Conservation (phyloP, 345 rosid genomes). For the Xanthoceras sorbifolium region DNA sequence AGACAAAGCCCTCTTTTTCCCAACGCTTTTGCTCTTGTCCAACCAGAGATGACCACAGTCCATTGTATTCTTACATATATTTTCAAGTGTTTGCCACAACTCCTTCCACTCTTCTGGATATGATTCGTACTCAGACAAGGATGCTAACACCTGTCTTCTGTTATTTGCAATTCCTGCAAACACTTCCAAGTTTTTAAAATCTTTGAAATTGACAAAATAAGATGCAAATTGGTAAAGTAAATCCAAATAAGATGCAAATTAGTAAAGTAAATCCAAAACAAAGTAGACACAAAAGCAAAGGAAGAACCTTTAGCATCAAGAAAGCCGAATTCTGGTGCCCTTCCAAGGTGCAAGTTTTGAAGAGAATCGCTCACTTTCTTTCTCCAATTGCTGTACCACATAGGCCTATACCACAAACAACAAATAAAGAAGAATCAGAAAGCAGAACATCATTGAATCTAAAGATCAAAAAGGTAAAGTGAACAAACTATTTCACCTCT, state of each 20-base stretch:
- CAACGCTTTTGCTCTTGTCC: conserved; percentile 48
- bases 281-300: conserved; percentile 12
- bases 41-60: conserved; percentile 72
- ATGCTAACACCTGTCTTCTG: conserved; percentile 21
- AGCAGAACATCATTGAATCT: conserved; percentile 12
- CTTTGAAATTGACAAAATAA: neutral
- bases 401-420: conserved; percentile 45
- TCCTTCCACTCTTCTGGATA: conserved; percentile 55
- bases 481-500: conserved; percentile 46
- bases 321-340: conserved; percentile 34
- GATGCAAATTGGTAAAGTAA: too few species aligned
- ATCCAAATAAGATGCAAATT: too few species aligned
- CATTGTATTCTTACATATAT: conserved; percentile 42
- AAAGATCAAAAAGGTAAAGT: conserved; percentile 4
- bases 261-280: neutral
- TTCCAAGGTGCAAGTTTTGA: conserved; percentile 36
- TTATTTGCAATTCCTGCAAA: conserved; percentile 41
- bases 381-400: conserved; percentile 65
- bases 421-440: conserved; percentile 13
- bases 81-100: conserved; percentile 54
- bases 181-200: conserved; percentile 1
- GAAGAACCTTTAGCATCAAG: conserved; percentile 47
- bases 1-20: conserved; percentile 70
- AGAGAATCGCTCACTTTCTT: conserved; percentile 36
- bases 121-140: conserved; percentile 30